Evolutionary conservation across 345 rosid species (phyloP).

Genomic region (Arabidopsis suecica): DNA sequence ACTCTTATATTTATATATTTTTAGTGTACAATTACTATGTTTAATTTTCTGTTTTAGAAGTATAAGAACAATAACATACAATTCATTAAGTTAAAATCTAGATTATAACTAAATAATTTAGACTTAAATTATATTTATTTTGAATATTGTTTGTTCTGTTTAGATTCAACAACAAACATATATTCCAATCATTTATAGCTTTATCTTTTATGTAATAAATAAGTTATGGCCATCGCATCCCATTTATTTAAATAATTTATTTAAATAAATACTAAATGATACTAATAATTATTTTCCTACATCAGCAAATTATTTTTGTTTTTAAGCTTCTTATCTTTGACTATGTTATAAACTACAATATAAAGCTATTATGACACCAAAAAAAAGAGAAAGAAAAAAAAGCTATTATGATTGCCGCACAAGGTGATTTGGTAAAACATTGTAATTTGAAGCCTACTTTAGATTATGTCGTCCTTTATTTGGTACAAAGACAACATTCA

Average conservation of each 20-base stretch:
- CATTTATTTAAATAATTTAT: neutral
- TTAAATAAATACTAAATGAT: neutral
- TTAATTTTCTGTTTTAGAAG: too few species aligned
- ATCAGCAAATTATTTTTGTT: neutral
- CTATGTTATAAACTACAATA: neutral
- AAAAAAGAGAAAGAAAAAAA: neutral
- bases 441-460: constrained; percentile 11
- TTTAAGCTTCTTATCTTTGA: neutral
- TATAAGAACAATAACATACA: too few species aligned
- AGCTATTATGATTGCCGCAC: constrained; percentile 8
- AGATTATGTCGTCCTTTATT: constrained; percentile 8
- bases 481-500: constrained; percentile 35
- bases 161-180: neutral
- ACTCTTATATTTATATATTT: too few species aligned
- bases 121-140: too few species aligned
- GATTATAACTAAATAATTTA: too few species aligned
- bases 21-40: too few species aligned
- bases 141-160: neutral
- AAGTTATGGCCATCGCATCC: neutral
- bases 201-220: neutral
- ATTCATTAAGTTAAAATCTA: too few species aligned
- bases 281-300: neutral
- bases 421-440: constrained; percentile 4
- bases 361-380: too few species aligned
- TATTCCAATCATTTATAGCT: constrained; percentile 5